Base-by-base conservation (phyloP, 192 early-diverging fungal species). In the Linnemannia exigua region DNA sequence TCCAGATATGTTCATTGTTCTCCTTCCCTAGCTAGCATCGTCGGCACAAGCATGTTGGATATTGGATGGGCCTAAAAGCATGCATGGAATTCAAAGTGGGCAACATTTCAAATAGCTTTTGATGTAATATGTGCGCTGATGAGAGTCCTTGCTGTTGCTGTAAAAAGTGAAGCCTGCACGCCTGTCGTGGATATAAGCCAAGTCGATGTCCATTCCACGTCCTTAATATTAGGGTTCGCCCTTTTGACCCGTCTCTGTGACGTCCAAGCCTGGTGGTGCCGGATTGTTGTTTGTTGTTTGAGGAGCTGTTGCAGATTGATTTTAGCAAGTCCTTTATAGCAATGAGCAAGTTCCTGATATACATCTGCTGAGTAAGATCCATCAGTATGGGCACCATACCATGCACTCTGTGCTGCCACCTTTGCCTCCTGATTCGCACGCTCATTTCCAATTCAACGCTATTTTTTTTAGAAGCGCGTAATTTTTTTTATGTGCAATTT, bases 1-100 rank as follows among this genome's bases (percentile, higher is more conserved):
- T 68, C 76, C 76, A 77, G 3, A 77, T 2, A 35, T 77, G 67
- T 1, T 70, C 35, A 48, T 77, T 77, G 25, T 77, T 67, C 36
- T 77, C 76, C 5, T 33, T 31, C 50, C 50, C 22, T 5, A 38
- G 15, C 9, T 48, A 20, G 36, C 76, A 77, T 5, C 50, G 47
- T 11, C 67, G 25, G 50, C 76, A 77, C 3, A 19, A 5, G 5
- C 33, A 5, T 17, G 69, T 33, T 22, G 76, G 76, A 28, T 77
- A 77, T 2, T 70, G 31, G 19, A 52, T 2, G 2, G 77, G 70
- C 1, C 63, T 69, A 5, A 69, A 50, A 25, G 70, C 77, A 1
- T 61, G 14, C 77, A 72, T 72, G 25, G 38, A 17, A 14, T 54
- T 79, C n/a, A 58, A 1, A 14, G 70, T 79, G 20, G 70, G 77